Evolutionary conservation across 179 eudicot genomes (phyloP).

Genomic region (Patellifolia procumbens): DNA sequence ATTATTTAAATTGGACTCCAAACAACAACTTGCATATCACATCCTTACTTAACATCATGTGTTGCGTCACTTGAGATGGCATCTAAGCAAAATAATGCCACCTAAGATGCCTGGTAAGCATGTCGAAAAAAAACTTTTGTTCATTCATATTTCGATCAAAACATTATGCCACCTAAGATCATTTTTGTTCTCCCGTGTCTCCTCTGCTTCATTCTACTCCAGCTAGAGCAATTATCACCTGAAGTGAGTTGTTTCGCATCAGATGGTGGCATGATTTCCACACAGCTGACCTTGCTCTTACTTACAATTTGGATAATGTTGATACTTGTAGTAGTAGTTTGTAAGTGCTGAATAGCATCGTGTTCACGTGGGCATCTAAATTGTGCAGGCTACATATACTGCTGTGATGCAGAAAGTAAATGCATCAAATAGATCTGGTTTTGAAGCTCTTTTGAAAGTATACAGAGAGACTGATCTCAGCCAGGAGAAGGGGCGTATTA

Average conservation of each 20-base stretch:
- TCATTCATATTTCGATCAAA: too few species aligned
- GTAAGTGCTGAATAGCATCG: background rate
- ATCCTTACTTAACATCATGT: too few species aligned
- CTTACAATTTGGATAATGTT: background rate
- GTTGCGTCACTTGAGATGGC: too few species aligned
- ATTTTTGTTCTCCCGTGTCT: background rate
- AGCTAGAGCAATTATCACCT: too few species aligned
- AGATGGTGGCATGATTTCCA: background rate
- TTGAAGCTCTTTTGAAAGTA: slow-evolving; percentile 69
- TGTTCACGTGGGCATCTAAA: background rate
- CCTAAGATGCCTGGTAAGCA: too few species aligned
- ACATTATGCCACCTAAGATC: too few species aligned
- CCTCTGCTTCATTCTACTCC: background rate
- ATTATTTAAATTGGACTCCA: too few species aligned
- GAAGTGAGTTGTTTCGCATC: background rate
- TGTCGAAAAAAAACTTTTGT: too few species aligned
- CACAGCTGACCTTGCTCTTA: background rate
- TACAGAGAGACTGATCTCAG: slow-evolving; percentile 90
- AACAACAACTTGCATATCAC: too few species aligned
- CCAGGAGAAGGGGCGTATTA: slow-evolving; percentile 87
- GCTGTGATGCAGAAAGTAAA: slow-evolving; percentile 79
- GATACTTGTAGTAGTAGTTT: background rate
- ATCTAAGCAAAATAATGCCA: too few species aligned
- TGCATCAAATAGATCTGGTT: slow-evolving; percentile 63
- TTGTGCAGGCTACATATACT: slow-evolving; percentile 77